Evolutionary conservation across 257 asterid genomes (phyloP).

Genomic region (Rehmannia glutinosa): DNA sequence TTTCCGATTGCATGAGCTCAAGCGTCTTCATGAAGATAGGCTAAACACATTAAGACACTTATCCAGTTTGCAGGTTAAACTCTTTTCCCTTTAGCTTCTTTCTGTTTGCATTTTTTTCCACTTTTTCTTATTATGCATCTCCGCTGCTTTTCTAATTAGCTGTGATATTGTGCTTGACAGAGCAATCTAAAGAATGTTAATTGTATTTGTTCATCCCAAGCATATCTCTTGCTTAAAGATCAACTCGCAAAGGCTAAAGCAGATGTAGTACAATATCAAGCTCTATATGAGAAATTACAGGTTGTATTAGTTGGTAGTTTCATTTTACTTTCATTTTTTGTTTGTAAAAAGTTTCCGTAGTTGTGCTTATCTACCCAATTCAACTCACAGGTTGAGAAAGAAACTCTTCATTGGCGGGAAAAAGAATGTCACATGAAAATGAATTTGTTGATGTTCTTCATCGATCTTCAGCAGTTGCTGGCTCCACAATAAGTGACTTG

Average conservation of each 20-base stretch:
- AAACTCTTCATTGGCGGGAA: slow-evolving; percentile 82
- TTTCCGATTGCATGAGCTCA: slow-evolving; percentile 63
- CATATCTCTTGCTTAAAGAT: slow-evolving; percentile 68
- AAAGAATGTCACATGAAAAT: slow-evolving; percentile 66
- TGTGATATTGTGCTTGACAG: slow-evolving; percentile 46
- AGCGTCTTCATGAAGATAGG: slow-evolving; percentile 81
- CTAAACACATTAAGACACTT: slow-evolving; percentile 61
- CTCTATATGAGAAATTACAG: slow-evolving; percentile 86
- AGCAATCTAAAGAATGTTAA: slow-evolving; percentile 69
- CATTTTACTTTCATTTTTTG: slow-evolving; percentile 17
- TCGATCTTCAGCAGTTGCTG: slow-evolving; percentile 64
- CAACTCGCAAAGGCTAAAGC: slow-evolving; percentile 78
- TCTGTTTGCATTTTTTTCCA: not conserved
- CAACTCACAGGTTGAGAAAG: slow-evolving; percentile 75
- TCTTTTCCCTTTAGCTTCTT: slow-evolving; percentile 16
- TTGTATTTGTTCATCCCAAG: slow-evolving; percentile 62
- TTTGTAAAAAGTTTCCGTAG: not conserved
- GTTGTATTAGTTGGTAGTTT: slow-evolving; percentile 49
- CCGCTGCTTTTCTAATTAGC: slow-evolving; percentile 17
- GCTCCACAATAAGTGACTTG: slow-evolving; percentile 70
- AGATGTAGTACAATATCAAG: slow-evolving; percentile 63
- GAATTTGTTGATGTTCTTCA: slow-evolving; percentile 74
- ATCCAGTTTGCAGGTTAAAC: slow-evolving; percentile 68
- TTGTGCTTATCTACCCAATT: slow-evolving; percentile 19
- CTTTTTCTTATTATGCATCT: slow-evolving; percentile 13